These are phyloP conservation scores for Talaromyces sp. DNA, from an alignment of 2,329 filamentous ascomycete species.

Conservation along the genomic window DNA sequence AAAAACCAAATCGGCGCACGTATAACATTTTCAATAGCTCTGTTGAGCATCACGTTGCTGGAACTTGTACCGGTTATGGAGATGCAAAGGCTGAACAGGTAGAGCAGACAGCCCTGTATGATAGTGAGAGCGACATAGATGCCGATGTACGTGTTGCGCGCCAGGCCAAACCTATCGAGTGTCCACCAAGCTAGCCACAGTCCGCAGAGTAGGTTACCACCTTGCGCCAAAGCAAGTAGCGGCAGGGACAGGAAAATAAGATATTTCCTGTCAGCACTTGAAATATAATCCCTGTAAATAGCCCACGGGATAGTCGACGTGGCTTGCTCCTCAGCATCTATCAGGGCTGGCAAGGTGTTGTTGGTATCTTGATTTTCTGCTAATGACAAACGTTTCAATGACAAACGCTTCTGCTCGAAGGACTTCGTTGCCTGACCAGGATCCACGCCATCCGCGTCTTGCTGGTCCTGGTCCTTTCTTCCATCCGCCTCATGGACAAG, in stretches of 20 bases:
- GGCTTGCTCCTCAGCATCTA: conserved; percentile 3
- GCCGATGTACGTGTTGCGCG: conserved; percentile 54
- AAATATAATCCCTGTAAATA: background rate
- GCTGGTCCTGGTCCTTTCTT: background rate
- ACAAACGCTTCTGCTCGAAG: background rate
- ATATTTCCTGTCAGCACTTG: background rate
- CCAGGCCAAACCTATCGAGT: conserved; percentile 2
- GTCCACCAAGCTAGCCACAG: conserved; percentile 7
- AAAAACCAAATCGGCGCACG: conserved; percentile 73
- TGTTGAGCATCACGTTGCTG: conserved; percentile 45
- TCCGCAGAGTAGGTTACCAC: conserved; percentile 3
- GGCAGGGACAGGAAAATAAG: background rate
- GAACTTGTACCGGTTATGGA: background rate
- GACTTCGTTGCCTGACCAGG: background rate
- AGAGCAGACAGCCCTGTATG: conserved; percentile 61
- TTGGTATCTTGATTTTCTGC: background rate
- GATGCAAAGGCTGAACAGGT: conserved; percentile 52
- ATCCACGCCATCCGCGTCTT: background rate
- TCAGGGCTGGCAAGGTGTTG: background rate
- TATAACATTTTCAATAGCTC: conserved; percentile 66
- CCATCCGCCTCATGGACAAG: background rate
- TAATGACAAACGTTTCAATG: background rate
- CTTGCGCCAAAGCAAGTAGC: background rate
- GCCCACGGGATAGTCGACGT: background rate
- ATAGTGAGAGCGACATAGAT: conserved; percentile 65